phyloP scores from a whole-genome alignment of 805 yeast species.

The Candida bentonensis region DNA sequence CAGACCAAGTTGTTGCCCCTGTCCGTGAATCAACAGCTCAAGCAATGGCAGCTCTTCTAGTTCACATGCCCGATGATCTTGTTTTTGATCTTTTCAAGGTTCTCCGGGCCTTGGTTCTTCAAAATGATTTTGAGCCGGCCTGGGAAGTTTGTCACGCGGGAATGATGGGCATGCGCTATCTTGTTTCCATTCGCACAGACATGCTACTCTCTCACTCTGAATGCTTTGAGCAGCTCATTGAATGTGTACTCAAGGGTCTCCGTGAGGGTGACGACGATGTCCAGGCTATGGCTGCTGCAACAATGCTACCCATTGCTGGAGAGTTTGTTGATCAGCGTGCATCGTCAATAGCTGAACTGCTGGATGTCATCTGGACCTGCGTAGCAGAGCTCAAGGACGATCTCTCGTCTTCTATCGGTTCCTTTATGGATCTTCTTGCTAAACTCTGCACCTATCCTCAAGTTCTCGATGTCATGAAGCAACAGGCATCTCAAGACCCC shows the following conservation, averaged over 20 bases:
- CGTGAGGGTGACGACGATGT: conserved; percentile 72
- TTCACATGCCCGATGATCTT: conserved; percentile 51
- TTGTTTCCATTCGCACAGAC: conserved; percentile 79
- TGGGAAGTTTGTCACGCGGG: conserved; percentile 99
- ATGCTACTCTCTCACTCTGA: conserved; percentile 46
- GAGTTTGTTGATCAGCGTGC: conserved; percentile 62
- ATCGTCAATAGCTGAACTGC: conserved; percentile 29
- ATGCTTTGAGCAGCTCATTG: conserved; percentile 54
- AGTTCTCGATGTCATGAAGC: conserved; percentile 59
- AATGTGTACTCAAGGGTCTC: conserved; percentile 78
- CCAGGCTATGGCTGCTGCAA: conserved; percentile 92
- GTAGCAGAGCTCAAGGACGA: conserved; percentile 79
- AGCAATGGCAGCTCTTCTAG: conserved; percentile 72
- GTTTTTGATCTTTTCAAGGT: conserved; percentile 51
- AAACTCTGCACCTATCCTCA: conserved; percentile 70
- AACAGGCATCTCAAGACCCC: conserved; percentile 35
- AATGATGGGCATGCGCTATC: conserved; percentile 79
- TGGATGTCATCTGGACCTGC: conserved; percentile 80
- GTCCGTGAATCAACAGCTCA: conserved; percentile 96
- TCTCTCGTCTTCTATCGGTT: conserved; percentile 85
- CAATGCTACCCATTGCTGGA: conserved; percentile 78
- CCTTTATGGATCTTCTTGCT: conserved; percentile 87
- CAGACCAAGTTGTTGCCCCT: conserved; percentile 97
- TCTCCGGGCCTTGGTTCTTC: conserved; percentile 56
- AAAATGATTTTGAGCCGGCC: conserved; percentile 38